Conservation (phyloP, 345 rosid species). For the Chamaenerion angustifolium region DNA sequence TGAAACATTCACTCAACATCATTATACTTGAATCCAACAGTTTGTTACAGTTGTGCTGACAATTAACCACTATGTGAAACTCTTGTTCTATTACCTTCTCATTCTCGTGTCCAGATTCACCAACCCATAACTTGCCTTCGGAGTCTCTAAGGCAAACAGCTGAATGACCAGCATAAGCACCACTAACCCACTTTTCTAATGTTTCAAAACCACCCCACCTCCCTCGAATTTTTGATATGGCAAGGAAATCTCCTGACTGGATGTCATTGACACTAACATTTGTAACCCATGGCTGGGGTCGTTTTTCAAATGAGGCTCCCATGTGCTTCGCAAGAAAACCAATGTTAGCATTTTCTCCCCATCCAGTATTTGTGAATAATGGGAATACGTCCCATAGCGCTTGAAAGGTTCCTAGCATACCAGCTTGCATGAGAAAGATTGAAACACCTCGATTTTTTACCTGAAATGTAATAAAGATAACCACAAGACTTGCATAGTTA, state of each 20-base stretch:
- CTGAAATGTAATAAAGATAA: conserved; percentile 23
- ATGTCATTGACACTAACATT: conserved; percentile 64
- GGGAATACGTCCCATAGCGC: conserved; percentile 83
- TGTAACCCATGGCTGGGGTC: conserved; percentile 65
- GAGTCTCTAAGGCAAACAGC: conserved; percentile 97
- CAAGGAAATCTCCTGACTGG: conserved; percentile 84
- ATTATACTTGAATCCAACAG: too few relatives aligned
- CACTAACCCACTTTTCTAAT: conserved; percentile 96
- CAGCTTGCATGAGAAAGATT: conserved; percentile 93
- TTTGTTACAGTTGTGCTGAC: neutral
- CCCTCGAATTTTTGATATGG: conserved; percentile 86
- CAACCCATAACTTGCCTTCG: conserved; percentile 91
- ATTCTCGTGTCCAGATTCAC: conserved; percentile 98
- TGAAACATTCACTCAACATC: conserved; percentile 11
- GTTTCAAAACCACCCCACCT: conserved; percentile 99
- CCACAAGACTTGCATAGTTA: conserved; percentile 2
- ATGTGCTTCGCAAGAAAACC: conserved; percentile 75
- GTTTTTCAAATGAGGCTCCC: conserved; percentile 84
- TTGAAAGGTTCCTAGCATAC: conserved; percentile 86
- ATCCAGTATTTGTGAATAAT: conserved; percentile 68
- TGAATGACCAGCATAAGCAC: conserved; percentile 98
- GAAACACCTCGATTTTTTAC: conserved; percentile 90
- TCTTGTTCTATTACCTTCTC: conserved; percentile 42
- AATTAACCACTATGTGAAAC: neutral
- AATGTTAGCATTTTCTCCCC: conserved; percentile 90